Evolutionary conservation across 805 yeast genomes (phyloP), one percentile per base, ranked within the genome.

Genomic region (Hyphopichia homilentoma): DNA sequence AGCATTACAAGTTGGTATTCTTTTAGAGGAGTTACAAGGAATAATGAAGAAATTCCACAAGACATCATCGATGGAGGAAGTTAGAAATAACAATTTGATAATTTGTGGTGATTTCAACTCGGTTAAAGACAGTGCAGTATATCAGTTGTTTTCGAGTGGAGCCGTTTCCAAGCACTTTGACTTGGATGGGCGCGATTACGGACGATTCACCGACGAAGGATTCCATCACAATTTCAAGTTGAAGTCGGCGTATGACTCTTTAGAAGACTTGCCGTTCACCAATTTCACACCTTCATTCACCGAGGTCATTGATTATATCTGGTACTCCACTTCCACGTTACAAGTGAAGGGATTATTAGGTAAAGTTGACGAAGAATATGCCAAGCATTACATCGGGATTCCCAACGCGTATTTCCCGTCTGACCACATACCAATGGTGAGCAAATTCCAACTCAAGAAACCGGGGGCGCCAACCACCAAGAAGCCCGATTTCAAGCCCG

Each of bases 51-150:
- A 68, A 50, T 70, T 65, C 36, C 68, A 68, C 44, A 50, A 68
- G 19, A 50, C 72, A 14, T 68, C 65, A 36, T 55, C 67, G 25
- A 59, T 65, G 18, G 78, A 73, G 20, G 79, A 73, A 13, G 47
- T 73, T 27, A 77, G 75, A 57, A 79, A 75, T 48, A 59, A 80
- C 18, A 89, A 96, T n/a, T 59, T 88, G 38, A 59, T 90, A 12
- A 79, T 93, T 24, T 85, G 97, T 65, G 97, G 97, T 57, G 98
- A 93, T 67, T 89, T 88, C 68, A 93, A 93, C 61, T 90, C 97
- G 2, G 80, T 81, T 31, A 64, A 73, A 13, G 79, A 83, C 48
- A 82, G 94, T 43, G 98, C 97, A 2, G 99, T 93, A 13, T 90
- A 86, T 56, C 93, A 88, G 62, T 70, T 93, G 43, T 75, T 93